phyloP scores from a whole-genome alignment of 2,329 filamentous ascomycete genomes.

The Cryphonectria naterciae region DNA sequence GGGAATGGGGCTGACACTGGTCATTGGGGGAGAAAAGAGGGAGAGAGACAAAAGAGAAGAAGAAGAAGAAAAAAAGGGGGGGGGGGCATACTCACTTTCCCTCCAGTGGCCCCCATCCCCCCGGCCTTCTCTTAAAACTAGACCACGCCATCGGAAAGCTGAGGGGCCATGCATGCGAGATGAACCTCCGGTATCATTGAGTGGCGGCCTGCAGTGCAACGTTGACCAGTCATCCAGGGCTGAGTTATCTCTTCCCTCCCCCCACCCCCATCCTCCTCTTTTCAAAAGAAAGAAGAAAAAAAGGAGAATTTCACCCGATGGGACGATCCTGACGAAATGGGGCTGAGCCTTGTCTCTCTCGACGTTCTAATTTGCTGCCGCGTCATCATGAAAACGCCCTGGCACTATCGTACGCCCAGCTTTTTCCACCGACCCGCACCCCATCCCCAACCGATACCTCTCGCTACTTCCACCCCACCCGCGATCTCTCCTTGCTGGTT shows the following conservation, averaged over 20 bases:
- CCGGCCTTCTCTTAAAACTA: too few relatives aligned
- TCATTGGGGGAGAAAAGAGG: neutral
- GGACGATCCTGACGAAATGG: neutral
- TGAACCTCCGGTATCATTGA: neutral
- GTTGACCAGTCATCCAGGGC: conserved; percentile 2
- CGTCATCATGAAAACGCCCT: neutral
- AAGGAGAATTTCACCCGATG: neutral
- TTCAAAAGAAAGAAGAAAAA: neutral
- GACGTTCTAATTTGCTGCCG: neutral
- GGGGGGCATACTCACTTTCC: neutral
- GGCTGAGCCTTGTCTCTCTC: neutral
- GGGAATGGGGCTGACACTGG: neutral
- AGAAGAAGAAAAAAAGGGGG: too few relatives aligned
- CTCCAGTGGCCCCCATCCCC: too few relatives aligned
- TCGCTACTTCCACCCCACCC: too few relatives aligned
- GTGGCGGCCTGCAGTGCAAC: conserved; percentile 5
- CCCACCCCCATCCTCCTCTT: too few relatives aligned
- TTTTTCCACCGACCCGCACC: too few relatives aligned
- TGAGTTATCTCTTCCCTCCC: neutral
- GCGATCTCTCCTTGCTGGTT: too few relatives aligned
- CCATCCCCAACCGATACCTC: too few relatives aligned
- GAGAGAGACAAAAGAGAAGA: neutral
- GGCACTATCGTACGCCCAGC: neutral
- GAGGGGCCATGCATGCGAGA: neutral
- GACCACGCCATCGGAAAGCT: neutral